Evolutionary conservation across 441 rosid genomes (phyloP).

Genomic region (Breynia disticha): DNA sequence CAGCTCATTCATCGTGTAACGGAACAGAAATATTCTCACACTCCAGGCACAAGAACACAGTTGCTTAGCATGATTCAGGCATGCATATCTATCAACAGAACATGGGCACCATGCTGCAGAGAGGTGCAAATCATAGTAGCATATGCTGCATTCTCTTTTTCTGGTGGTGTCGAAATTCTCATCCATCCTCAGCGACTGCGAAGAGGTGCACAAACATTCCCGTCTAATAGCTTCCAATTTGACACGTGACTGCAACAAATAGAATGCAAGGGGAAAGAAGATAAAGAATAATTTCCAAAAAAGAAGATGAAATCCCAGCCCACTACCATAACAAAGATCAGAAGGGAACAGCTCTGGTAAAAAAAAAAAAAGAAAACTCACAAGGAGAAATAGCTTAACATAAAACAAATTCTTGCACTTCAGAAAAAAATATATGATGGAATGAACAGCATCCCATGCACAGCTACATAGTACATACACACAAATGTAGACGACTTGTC

Average conservation of each 20-base stretch:
- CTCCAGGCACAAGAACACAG: constrained; percentile 62
- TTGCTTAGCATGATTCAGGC: constrained; percentile 50
- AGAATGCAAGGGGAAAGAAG: background rate
- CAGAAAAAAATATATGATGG: too few relatives aligned
- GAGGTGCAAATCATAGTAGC: constrained; percentile 18
- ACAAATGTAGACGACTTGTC: too few relatives aligned
- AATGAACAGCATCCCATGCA: too few relatives aligned
- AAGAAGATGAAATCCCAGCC: background rate
- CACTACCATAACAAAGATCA: too few relatives aligned
- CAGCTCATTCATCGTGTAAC: constrained; percentile 40
- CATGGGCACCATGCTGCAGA: constrained; percentile 59
- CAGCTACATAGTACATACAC: too few relatives aligned
- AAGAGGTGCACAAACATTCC: constrained; percentile 30
- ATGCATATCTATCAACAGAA: constrained; percentile 43
- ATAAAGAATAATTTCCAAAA: background rate
- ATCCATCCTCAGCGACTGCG: constrained; percentile 39
- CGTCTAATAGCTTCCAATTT: constrained; percentile 38
- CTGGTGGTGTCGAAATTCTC: constrained; percentile 26
- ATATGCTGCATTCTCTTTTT: constrained; percentile 20
- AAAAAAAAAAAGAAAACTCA: too few relatives aligned
- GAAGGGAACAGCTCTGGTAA: too few relatives aligned
- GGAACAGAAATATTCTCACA: constrained; percentile 39
- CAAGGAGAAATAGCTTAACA: too few relatives aligned
- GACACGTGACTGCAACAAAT: constrained; percentile 37
- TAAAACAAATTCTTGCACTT: too few relatives aligned